A percentile compares a stretch with the other conserved stretches of the same genome.
These are phyloP conservation scores for Podosphaera leucotricha DNA, from an alignment of 2,329 filamentous ascomycete species.

Conservation along the genomic window DNA sequence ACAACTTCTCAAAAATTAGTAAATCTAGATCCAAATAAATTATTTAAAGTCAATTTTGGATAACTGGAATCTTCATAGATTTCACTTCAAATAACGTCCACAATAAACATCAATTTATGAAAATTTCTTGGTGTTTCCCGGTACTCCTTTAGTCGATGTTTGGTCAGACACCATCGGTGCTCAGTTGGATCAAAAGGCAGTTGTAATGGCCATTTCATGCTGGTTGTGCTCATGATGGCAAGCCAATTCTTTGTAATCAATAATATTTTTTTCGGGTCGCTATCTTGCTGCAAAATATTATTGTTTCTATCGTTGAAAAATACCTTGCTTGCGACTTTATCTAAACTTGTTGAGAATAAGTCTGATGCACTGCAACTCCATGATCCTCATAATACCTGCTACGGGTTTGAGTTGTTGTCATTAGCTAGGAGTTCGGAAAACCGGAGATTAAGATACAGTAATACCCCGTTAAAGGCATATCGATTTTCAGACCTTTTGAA, in stretches of 20 bases:
- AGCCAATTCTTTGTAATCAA: not conserved
- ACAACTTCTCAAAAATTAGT: too few relatives aligned
- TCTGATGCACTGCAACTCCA: not conserved
- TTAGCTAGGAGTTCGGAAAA: not conserved
- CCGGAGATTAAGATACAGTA: not conserved
- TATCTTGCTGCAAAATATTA: not conserved
- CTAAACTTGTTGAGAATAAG: not conserved
- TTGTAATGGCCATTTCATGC: not conserved
- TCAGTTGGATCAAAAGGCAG: not conserved
- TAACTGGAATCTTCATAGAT: too few relatives aligned
- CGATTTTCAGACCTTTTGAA: too few relatives aligned
- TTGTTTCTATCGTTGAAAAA: not conserved
- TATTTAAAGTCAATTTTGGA: too few relatives aligned
- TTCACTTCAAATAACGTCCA: too few relatives aligned
- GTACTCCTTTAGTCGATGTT: too few relatives aligned
- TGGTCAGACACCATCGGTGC: too few relatives aligned
- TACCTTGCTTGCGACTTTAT: not conserved
- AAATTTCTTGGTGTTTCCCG: too few relatives aligned
- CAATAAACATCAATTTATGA: too few relatives aligned
- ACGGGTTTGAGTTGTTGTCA: not conserved
- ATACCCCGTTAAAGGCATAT: too few relatives aligned
- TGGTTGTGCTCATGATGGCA: not conserved
- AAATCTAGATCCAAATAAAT: too few relatives aligned
- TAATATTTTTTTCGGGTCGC: not conserved
- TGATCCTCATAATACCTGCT: not conserved